Conservation (phyloP, 2,329 filamentous ascomycete species). For the Tolypocladium tropicale region DNA sequence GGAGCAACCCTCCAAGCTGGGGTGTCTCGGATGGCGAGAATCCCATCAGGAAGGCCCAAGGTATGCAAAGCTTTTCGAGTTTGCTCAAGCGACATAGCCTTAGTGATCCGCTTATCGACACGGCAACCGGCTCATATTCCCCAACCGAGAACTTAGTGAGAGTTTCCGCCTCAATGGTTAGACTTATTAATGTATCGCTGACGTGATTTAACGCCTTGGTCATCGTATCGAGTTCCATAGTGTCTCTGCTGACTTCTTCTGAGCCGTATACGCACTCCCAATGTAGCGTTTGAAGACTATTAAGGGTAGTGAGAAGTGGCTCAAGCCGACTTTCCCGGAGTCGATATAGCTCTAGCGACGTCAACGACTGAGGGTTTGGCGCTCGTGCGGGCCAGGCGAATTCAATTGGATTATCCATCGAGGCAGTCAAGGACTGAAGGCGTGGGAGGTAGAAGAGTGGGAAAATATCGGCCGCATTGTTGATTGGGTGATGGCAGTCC, state of each 20-base stretch:
- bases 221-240: background rate
- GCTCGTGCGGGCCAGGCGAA: slow-evolving; percentile 3
- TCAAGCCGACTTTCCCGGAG: slow-evolving; percentile 4
- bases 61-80: background rate
- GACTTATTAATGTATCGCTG: background rate
- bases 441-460: slow-evolving; percentile 4
- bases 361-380: background rate
- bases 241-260: background rate
- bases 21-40: background rate
- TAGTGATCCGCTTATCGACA: background rate
- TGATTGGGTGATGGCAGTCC: background rate
- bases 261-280: background rate
- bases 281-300: background rate
- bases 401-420: slow-evolving; percentile 4
- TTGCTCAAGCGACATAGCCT: background rate
- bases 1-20: background rate
- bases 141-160: background rate
- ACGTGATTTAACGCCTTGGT: background rate
- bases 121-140: background rate
- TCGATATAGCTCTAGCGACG: slow-evolving; percentile 2
- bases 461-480: slow-evolving; percentile 4
- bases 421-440: background rate
- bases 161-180: background rate
- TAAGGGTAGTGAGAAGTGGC: slow-evolving; percentile 1
- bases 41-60: slow-evolving; percentile 2